Evolutionary conservation across 495 filamentous ascomycete genomes (phyloP), one percentile per base, ranked within the genome.

Genomic region (Trichoderma asperelloides): DNA sequence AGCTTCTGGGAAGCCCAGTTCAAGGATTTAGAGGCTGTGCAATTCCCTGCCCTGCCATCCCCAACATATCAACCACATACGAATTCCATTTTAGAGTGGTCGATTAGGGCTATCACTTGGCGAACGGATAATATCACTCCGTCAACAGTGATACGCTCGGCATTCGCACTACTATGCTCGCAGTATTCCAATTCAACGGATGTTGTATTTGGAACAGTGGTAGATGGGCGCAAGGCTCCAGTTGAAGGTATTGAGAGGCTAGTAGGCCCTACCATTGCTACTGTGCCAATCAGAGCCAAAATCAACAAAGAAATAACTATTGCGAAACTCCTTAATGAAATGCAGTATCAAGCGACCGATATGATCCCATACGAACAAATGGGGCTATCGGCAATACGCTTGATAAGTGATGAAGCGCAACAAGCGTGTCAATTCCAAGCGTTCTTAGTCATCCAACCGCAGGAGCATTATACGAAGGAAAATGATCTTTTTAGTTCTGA

Each of bases 361-460:
- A 77, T 79, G 1, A 78, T 82, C 25, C 78, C 81, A 1, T 83
- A 82, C 70, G 79, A 88, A 72, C 83, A 86, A 40, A 79, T 81
- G 72, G 85, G 85, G 4, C 75, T 88, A 73, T 81, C 85, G 69
- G 77, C 83, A 55, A 88, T 88, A 68, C 72, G 78, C 65, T 77
- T 78, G 62, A 76, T 87, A 43, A 80, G 78, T 70, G 65, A 73
- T 13, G 83, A 86, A 70, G 78, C 84, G 13, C 76, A 79, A 37
- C 73, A 78, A 68, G 84, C 84, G 30, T 86, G 84, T 63, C 81
- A 84, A 40, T 82, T 84, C 43, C 77, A 79, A 12, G 86, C 79
- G 64, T 76, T 84, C 13, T 71, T 87, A 25, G 79, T 82, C n/a
- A 82, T 87, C 41, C 80, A 86, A 40, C 39, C 39, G 39, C 39